These are phyloP conservation scores for Filobasidium wieringae DNA, from an alignment of 768 basidiomycete species.

Conservation along the genomic window DNA sequence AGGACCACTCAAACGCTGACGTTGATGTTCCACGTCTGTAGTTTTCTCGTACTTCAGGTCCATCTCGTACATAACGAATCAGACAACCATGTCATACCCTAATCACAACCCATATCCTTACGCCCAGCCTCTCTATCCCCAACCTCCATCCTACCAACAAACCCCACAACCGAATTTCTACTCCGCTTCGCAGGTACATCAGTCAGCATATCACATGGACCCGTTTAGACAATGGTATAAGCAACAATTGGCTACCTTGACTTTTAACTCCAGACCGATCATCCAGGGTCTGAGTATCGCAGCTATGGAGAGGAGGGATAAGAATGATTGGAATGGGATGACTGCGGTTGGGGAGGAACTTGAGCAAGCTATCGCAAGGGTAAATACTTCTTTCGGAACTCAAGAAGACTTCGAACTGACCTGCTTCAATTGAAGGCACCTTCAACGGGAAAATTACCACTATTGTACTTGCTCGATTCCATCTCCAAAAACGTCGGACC, in stretches of 20 bases:
- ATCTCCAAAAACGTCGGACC: constrained; percentile 93
- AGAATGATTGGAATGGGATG: constrained; percentile 31
- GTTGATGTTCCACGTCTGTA: no score
- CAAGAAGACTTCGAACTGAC: background rate
- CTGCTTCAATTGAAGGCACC: constrained; percentile 56
- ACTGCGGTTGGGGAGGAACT: constrained; percentile 28
- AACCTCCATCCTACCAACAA: background rate
- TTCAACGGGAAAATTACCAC: constrained; percentile 78
- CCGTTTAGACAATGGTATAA: constrained; percentile 5
- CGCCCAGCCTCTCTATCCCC: background rate
- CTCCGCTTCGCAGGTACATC: no score
- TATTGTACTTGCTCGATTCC: constrained; percentile 89
- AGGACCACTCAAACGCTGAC: no score
- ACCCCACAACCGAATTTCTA: background rate
- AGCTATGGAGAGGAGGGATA: constrained; percentile 43
- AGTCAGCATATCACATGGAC: background rate
- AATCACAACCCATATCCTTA: background rate
- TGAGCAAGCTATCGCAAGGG: constrained; percentile 12
- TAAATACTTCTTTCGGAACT: background rate
- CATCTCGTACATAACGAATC: background rate
- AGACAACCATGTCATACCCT: background rate
- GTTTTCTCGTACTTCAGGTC: no score
- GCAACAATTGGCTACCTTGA: constrained; percentile 55
- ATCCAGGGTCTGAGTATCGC: constrained; percentile 87
- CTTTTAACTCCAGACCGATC: constrained; percentile 85